Base-by-base conservation (phyloP, 129 eudicot genomes). In the Flaveria sonorensis region DNA sequence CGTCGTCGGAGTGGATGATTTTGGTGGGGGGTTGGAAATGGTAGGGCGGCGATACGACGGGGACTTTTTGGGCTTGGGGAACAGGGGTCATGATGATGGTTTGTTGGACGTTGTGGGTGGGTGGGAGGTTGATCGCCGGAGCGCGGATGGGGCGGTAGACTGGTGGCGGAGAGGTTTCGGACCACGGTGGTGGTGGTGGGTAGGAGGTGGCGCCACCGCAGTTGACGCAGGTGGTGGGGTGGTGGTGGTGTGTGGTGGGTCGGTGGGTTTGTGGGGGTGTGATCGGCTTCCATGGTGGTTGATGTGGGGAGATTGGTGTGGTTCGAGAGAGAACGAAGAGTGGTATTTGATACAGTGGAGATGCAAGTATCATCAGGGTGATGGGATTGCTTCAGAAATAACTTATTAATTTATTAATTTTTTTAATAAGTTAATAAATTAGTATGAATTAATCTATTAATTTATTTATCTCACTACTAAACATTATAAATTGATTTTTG, bases 161-260 rank as follows among this genome's bases (percentile, higher is more conserved):
- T 0, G 95, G 92, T 5, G 85, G 90, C 20, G 87, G 77, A 63
- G 87, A 81, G 21, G 78, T 66, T 52, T 81, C 82, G 51, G 86
- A 80, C 77, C 80, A 72, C 11, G 79, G 42, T 2, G 88, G 89
- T 0, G 96, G 96, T 0, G 97, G 97, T 3, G 96, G 92, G 77
- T 28, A 79, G 42, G 87, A 15, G 72, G 98, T 91, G 15, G 96
- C 87, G 42, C 90, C 92, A 57, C 98, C 98, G 84, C 98, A 93
- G 85, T 89, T 90, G 72, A 79, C 72, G 87, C 98, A 93, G 81
- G 86, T 61, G 13, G 83, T 6, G 81, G 79, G 12, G 76, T 81
- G 81, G 51, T 79, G 15, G 76, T 81, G 81, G 45, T 45, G 74
- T 39, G 73, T 46, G 81, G 73, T 19, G 74, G 68, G 28, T 64